Conservation (phyloP, 441 rosid genomes). For the Mallotus repandus region DNA sequence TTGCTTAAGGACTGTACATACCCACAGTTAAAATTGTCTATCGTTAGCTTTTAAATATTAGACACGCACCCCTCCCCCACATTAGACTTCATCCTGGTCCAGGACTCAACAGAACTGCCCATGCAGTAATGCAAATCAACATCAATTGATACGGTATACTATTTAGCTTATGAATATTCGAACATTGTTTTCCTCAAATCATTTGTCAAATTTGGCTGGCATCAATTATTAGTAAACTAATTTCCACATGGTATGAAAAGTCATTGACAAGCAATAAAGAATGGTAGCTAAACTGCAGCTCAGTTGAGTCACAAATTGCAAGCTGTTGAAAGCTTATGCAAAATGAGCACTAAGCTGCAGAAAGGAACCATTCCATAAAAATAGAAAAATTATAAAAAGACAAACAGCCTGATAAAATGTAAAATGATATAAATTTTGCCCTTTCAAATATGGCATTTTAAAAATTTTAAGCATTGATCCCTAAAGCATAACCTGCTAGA, state of each 20-base stretch:
- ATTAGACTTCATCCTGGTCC: slow-evolving; percentile 1
- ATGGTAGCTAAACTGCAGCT: neutral
- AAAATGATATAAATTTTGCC: neutral
- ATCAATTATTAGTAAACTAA: neutral
- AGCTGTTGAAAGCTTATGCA: neutral
- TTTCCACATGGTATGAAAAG: neutral
- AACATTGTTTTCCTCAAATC: neutral
- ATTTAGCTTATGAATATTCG: neutral
- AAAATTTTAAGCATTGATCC: neutral
- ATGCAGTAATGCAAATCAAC: neutral
- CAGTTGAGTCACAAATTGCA: neutral
- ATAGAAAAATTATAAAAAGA: neutral
- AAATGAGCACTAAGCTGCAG: neutral
- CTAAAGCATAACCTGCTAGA: neutral
- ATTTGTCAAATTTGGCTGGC: slow-evolving; percentile 7
- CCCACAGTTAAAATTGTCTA: too few species aligned
- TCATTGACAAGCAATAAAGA: neutral
- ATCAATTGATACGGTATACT: neutral
- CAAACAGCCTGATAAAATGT: neutral
- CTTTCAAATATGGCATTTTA: too few species aligned
- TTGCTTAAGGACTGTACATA: neutral
- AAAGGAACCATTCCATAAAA: neutral
- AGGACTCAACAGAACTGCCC: neutral
- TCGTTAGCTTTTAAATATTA: slow-evolving; percentile 1
- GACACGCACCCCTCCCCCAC: neutral